These are phyloP conservation scores for Leccinellum luteum DNA, from an alignment of 768 basidiomycete species.

Conservation along the genomic window DNA sequence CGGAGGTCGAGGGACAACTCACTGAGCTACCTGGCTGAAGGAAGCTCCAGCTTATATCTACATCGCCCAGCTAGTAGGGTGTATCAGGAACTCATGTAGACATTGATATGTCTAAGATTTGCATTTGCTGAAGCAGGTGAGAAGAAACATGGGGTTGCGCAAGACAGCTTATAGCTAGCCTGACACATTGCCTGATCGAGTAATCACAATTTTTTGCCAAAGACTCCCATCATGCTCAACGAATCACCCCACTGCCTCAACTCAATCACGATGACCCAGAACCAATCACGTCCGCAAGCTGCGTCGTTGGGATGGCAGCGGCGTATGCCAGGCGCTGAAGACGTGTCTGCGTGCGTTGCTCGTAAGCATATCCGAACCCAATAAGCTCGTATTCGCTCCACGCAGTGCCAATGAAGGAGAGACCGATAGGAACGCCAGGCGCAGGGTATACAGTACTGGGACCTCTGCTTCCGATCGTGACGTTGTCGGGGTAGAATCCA, in stretches of 20 bases:
- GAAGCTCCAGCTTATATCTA: too few species aligned
- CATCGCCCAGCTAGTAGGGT: too few species aligned
- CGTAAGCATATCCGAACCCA: slow-evolving; percentile 44
- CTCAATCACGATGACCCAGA: background rate
- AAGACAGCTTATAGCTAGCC: too few species aligned
- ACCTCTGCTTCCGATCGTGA: slow-evolving; percentile 35
- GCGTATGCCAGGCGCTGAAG: slow-evolving; percentile 46
- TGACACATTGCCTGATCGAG: too few species aligned
- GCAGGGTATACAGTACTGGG: slow-evolving; percentile 30
- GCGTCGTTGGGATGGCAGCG: slow-evolving; percentile 57
- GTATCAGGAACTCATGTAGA: too few species aligned
- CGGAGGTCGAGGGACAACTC: background rate
- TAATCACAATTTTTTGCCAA: too few species aligned
- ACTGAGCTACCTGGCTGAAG: too few species aligned
- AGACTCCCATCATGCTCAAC: too few species aligned
- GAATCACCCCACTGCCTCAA: too few species aligned
- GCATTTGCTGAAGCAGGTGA: background rate
- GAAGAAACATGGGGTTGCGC: too few species aligned
- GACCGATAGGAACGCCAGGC: slow-evolving; percentile 41
- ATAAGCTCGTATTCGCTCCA: slow-evolving; percentile 43
- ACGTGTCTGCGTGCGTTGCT: slow-evolving; percentile 55
- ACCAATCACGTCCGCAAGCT: slow-evolving; percentile 36
- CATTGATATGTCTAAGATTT: too few species aligned
- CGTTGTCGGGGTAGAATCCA: slow-evolving; percentile 37
- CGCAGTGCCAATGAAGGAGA: slow-evolving; percentile 43